Evolutionary conservation across 768 basidiomycete species (phyloP), one percentile per base, ranked within the genome.

Genomic region (Phylloporus sp.): DNA sequence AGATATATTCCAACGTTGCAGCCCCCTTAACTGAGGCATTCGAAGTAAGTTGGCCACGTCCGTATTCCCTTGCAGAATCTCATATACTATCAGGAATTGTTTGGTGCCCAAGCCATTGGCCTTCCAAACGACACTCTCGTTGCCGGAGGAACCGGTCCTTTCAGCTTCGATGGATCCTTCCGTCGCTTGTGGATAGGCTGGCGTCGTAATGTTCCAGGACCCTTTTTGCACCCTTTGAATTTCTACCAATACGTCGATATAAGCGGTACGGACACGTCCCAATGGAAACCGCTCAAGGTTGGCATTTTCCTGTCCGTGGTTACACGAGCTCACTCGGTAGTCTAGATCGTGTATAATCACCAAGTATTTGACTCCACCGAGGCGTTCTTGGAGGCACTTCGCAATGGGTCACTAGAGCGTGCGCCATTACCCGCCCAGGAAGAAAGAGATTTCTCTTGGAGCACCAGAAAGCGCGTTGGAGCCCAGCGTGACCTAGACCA

Each of bases 81-180:
- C 41, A 60, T 26, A 1, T 0, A 26, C n/a, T 34, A 7, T 15
- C 31, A 80, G 75, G 80, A 80, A 52, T 62, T 84, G 3, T 80
- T 81, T 54, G 76, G 70, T 11, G 80, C 72, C 9, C 69, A 70
- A 23, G 72, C 69, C 13, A 59, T 66, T 26, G 80, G 79, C 0
- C 63, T 70, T 0, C 64, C 68, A 10, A 79, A 76, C 45, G 79
- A 80, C 52, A 81, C 81, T 0, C 71, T 86, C 11, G 57, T 75
- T 3, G 73, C 72, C 2, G 78, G 71, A 2, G 72, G 69, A 2
- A 65, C 63, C 32, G 81, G 76, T 0, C 83, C 83, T 2, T 76
- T 80, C 61, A 78, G 78, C 45, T 84, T 78, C 56, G 83, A 85
- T 56, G 84, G 84, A 7, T 68, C 72, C 13, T 84, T 81, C 72